Evolutionary conservation across 345 rosid species (phyloP), one percentile per base, ranked within the genome.

Genomic region (Litchi chinensis): DNA sequence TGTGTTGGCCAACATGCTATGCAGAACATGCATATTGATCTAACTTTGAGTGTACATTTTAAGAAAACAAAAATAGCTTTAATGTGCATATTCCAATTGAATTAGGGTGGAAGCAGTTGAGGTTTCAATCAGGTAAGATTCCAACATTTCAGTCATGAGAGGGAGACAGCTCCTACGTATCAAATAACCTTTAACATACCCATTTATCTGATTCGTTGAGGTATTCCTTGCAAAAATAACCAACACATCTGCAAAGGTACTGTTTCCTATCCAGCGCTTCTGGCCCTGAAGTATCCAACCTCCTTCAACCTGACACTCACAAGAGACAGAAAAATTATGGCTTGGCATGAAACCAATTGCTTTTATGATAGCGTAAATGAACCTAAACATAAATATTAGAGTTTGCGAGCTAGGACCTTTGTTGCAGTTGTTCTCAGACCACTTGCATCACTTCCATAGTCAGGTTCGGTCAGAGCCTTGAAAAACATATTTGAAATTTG

Each of bases 221-320:
- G 86, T 79, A 88, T 91, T 94, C 84, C 98, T 83, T 22, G 97
- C 97, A 83, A 96, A 91, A 80, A 93, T 85, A 84, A 94, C 67
- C 84, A 94, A 82, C 70, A 96, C n/a, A 85, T 94, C 99, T 3
- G 99, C 97, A 83, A 96, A 96, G 37, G 99, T 94, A 83, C 97
- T 90, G 83, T 96, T 95, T 83, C 99, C 98, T 52, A 96, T 96
- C 98, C 99, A 96, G 77, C 98, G 97, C 81, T 96, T 96, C 82
- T 94, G 93, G 65, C 99, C 99, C 70, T 93, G 88, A 8, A 96
- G 88, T 77, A 85, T 77, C 98, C 99, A 94, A 75, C 99, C 99
- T 72, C 97, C 97, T 80, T 89, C 88, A 5, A 91, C 97, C 98
- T 95, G 77, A 83, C 64, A 41, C 76, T 60, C 60, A 46, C 71